phyloP scores from a whole-genome alignment of 2,329 filamentous ascomycete genomes.

The Trichoderma sp. region DNA sequence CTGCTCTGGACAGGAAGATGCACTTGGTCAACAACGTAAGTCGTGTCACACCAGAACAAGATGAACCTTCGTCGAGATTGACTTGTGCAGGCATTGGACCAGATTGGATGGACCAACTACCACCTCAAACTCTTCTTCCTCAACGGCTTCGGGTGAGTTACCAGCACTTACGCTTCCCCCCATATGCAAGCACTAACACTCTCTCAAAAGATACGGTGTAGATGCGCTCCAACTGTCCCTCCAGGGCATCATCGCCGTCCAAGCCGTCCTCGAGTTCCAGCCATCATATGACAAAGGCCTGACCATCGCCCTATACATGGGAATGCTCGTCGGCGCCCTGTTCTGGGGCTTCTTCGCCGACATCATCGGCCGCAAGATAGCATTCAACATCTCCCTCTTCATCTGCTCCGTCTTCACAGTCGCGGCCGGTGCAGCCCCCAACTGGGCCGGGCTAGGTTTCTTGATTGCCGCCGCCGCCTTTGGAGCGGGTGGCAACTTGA shows the following conservation, averaged over 20 bases:
- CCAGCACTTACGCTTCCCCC: not conserved
- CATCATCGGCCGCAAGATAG: slow-evolving; percentile 64
- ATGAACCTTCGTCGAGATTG: not conserved
- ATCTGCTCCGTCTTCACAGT: slow-evolving; percentile 62
- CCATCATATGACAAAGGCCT: slow-evolving; percentile 53
- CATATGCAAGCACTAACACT: not conserved
- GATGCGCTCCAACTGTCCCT: slow-evolving; percentile 59
- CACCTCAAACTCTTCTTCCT: slow-evolving; percentile 62
- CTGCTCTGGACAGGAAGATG: slow-evolving; percentile 27
- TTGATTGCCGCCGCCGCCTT: slow-evolving; percentile 65
- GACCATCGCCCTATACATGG: slow-evolving; percentile 57
- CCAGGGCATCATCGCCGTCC: slow-evolving; percentile 59
- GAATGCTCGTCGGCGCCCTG: slow-evolving; percentile 54
- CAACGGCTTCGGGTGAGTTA: slow-evolving; percentile 56
- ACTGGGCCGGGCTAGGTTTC: slow-evolving; percentile 62
- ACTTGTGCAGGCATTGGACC: slow-evolving; percentile 44
- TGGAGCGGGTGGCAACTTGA: slow-evolving; percentile 65
- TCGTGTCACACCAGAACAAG: not conserved
- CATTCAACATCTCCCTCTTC: slow-evolving; percentile 66
- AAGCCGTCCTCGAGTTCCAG: slow-evolving; percentile 53
- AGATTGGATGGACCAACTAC: slow-evolving; percentile 54
- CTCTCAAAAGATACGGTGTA: slow-evolving; percentile 36
- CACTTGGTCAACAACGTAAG: slow-evolving; percentile 31
- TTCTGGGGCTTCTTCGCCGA: slow-evolving; percentile 68
- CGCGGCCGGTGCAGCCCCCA: slow-evolving; percentile 63